Conservation (phyloP, 768 basidiomycete genomes). For the Trametes maxima region DNA sequence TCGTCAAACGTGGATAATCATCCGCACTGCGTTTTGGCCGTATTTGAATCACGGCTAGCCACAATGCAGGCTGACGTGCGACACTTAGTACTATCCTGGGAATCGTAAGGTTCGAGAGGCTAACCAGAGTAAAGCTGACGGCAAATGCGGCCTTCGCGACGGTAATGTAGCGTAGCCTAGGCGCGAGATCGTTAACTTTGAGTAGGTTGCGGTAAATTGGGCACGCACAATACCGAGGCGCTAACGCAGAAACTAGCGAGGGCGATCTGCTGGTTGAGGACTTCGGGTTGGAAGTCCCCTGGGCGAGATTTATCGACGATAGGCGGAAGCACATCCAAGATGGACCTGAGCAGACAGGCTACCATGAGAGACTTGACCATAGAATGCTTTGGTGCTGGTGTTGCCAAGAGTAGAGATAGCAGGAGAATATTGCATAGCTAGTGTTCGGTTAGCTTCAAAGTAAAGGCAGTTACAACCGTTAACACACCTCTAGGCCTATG, state of each 20-base stretch:
- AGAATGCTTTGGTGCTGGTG: constrained; percentile 27
- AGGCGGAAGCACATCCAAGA: constrained; percentile 20
- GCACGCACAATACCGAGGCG: constrained; percentile 22
- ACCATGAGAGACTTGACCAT: constrained; percentile 27
- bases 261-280: neutral
- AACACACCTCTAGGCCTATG: constrained; percentile 25
- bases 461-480: neutral
- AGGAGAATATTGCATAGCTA: constrained; percentile 20
- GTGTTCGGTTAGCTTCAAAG: neutral
- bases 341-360: constrained; percentile 21
- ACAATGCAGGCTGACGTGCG: constrained; percentile 22
- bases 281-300: neutral
- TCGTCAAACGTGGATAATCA: constrained; percentile 21
- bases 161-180: constrained; percentile 25
- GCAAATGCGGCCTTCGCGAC: constrained; percentile 28
- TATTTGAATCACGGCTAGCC: constrained; percentile 16
- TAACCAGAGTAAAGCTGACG: constrained; percentile 29
- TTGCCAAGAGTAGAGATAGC: constrained; percentile 19
- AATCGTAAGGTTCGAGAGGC: neutral
- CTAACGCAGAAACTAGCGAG: constrained; percentile 23
- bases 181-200: too few species aligned
- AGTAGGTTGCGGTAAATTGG: too few species aligned
- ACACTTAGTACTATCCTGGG: neutral
- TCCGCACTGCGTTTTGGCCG: constrained; percentile 13
- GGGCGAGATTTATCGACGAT: constrained; percentile 12